A percentile compares a stretch with the other conserved stretches of the same genome.
Evolutionary conservation across 2,329 filamentous ascomycete genomes (phyloP).

Genomic region (Lasiodiplodia sp.): DNA sequence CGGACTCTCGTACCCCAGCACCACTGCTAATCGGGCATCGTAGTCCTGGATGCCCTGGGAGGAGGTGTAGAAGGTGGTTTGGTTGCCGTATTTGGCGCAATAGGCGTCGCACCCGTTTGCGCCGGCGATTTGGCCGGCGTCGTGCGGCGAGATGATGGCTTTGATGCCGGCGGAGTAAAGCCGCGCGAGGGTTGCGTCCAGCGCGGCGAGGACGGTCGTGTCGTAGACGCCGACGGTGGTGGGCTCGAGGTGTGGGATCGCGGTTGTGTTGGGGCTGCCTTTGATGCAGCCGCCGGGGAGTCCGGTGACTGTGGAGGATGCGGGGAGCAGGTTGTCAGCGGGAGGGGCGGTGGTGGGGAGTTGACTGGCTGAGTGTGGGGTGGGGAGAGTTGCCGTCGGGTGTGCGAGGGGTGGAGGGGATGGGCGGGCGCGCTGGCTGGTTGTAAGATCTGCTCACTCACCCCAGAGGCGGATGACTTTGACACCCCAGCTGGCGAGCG

Average conservation of each 20-base stretch:
- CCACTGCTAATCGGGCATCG: conserved; percentile 30
- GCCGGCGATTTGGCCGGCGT: conserved; percentile 31
- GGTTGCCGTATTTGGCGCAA: conserved; percentile 9
- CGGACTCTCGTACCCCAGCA: conserved; percentile 31
- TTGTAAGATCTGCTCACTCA: conserved; percentile 24
- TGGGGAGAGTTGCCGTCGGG: no score
- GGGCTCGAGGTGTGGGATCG: conserved; percentile 28
- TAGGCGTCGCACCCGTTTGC: conserved; percentile 8
- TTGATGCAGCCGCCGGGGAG: conserved; percentile 38
- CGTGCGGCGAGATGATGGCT: conserved; percentile 32
- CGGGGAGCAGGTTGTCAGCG: not conserved
- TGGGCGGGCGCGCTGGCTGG: no score
- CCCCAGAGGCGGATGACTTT: conserved; percentile 45
- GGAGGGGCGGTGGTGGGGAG: no score
- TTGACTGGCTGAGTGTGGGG: no score
- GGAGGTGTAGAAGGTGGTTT: conserved; percentile 31
- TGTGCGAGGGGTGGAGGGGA: not conserved
- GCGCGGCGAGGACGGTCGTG: conserved; percentile 32
- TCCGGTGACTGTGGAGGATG: conserved; percentile 26
- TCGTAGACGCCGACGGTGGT: conserved; percentile 25
- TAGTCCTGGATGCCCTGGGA: conserved; percentile 24
- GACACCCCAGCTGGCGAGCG: conserved; percentile 38
- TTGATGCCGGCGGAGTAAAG: conserved; percentile 32
- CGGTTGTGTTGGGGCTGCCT: conserved; percentile 37
- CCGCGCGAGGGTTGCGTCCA: conserved; percentile 32